A percentile compares a stretch with the other conserved stretches of the same genome.
Evolutionary conservation across 768 basidiomycete genomes (phyloP).

Genomic region (Tulasnella sp.): DNA sequence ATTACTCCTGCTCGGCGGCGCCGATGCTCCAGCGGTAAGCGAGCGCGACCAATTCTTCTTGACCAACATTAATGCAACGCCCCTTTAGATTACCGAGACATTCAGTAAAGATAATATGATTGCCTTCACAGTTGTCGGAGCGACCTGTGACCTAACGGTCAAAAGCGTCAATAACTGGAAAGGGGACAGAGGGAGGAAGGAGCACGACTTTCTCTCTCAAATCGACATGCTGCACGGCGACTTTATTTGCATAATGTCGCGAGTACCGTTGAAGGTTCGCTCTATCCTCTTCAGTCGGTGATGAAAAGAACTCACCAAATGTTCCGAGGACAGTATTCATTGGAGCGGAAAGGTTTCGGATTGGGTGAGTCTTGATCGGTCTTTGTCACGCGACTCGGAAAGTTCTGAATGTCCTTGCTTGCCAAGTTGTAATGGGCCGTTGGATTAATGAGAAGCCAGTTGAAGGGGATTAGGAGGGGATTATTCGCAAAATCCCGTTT

Average conservation of each 20-base stretch:
- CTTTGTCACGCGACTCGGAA: background rate
- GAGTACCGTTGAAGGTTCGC: background rate
- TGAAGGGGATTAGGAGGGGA: background rate
- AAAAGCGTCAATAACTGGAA: background rate
- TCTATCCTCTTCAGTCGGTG: background rate
- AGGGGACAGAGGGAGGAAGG: background rate
- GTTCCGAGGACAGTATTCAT: background rate
- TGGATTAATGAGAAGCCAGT: background rate
- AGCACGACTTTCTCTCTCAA: background rate
- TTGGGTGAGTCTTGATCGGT: background rate
- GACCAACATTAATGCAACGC: background rate
- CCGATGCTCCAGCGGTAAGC: background rate
- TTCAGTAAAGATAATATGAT: background rate
- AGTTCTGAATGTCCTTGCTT: background rate
- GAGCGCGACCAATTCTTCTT: background rate
- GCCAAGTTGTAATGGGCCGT: background rate
- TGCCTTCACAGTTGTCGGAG: background rate
- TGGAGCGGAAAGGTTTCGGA: conserved; percentile 2
- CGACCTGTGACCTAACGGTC: background rate
- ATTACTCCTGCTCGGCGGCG: background rate
- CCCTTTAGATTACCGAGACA: background rate
- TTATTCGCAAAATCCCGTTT: conserved; percentile 10
- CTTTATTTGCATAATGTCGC: background rate
- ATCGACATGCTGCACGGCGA: background rate
- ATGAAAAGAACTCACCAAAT: too few species aligned